Evolutionary conservation across 208 protist genomes (phyloP).

Genomic region (Phytomonas francai): DNA sequence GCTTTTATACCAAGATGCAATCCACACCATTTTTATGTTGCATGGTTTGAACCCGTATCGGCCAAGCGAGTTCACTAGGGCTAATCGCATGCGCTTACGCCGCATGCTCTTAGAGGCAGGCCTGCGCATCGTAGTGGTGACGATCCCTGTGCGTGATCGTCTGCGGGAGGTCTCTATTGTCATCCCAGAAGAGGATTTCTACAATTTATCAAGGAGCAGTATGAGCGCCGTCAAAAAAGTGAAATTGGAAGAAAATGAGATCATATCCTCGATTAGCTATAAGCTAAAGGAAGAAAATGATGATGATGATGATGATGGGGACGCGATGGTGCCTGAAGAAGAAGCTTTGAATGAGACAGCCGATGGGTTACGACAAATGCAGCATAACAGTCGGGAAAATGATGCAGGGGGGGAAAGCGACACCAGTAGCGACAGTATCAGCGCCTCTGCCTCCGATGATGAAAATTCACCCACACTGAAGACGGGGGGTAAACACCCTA

Average conservation of each 20-base stretch:
- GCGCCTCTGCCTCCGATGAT: not conserved
- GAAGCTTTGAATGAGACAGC: not conserved
- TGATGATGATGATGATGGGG: not conserved
- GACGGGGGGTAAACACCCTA: not conserved
- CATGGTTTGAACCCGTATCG: conserved; percentile 22
- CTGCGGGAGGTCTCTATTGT: conserved; percentile 30
- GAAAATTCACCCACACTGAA: not conserved
- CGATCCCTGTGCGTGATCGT: conserved; percentile 17
- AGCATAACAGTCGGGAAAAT: not conserved
- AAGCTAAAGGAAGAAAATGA: not conserved
- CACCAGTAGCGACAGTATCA: not conserved
- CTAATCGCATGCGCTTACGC: conserved; percentile 18
- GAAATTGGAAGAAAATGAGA: not conserved
- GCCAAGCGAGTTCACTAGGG: conserved; percentile 14
- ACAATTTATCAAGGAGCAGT: not conserved
- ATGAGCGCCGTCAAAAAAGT: not conserved
- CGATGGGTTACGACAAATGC: not conserved
- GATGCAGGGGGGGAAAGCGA: not conserved
- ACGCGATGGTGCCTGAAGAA: not conserved
- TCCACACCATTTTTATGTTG: conserved; percentile 48
- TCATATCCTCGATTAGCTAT: not conserved
- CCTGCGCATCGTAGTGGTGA: conserved; percentile 36
- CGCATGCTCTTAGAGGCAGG: conserved; percentile 30
- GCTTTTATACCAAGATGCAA: conserved; percentile 56
- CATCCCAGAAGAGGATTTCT: conserved; percentile 30